Evolutionary conservation across 2,329 filamentous ascomycete genomes (phyloP).

Genomic region (Fusarium algeriense): DNA sequence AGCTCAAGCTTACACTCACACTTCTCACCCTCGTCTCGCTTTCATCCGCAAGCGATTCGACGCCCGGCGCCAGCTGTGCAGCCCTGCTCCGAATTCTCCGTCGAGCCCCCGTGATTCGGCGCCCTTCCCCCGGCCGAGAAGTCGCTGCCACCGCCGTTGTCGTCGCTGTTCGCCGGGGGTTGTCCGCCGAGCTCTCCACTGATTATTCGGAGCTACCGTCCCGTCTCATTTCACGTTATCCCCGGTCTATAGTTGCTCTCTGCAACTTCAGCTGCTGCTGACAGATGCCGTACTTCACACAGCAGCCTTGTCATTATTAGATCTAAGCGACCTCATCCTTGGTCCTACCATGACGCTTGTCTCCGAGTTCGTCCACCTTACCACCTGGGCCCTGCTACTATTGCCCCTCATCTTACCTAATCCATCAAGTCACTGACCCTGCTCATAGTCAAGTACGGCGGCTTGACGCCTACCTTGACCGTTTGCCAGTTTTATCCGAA

Average conservation of each 20-base stretch:
- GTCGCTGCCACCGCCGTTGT: neutral
- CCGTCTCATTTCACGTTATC: slow-evolving; percentile 9
- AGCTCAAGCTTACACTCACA: slow-evolving; percentile 21
- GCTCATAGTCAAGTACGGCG: slow-evolving; percentile 68
- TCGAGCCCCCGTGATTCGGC: slow-evolving; percentile 24
- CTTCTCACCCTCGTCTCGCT: slow-evolving; percentile 18
- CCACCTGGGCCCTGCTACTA: neutral
- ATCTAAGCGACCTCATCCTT: slow-evolving; percentile 27
- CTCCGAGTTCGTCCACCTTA: slow-evolving; percentile 47
- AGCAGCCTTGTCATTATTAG: slow-evolving; percentile 21
- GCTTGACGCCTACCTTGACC: slow-evolving; percentile 74
- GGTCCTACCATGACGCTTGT: slow-evolving; percentile 46
- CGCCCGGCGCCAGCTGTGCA: slow-evolving; percentile 6
- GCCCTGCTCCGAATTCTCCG: slow-evolving; percentile 22
- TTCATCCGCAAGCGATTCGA: slow-evolving; percentile 19
- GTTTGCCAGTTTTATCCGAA: slow-evolving; percentile 61
- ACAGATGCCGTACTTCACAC: slow-evolving; percentile 31
- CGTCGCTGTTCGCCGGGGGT: slow-evolving; percentile 9
- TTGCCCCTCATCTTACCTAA: slow-evolving; percentile 8
- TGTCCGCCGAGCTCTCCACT: slow-evolving; percentile 29
- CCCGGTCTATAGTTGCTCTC: slow-evolving; percentile 14
- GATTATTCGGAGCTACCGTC: slow-evolving; percentile 18
- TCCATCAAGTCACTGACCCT: slow-evolving; percentile 33
- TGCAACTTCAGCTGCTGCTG: slow-evolving; percentile 20
- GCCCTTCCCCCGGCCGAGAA: slow-evolving; percentile 16